Base-by-base conservation (phyloP, 257 asterid genomes). In the Cruciata laevipes region DNA sequence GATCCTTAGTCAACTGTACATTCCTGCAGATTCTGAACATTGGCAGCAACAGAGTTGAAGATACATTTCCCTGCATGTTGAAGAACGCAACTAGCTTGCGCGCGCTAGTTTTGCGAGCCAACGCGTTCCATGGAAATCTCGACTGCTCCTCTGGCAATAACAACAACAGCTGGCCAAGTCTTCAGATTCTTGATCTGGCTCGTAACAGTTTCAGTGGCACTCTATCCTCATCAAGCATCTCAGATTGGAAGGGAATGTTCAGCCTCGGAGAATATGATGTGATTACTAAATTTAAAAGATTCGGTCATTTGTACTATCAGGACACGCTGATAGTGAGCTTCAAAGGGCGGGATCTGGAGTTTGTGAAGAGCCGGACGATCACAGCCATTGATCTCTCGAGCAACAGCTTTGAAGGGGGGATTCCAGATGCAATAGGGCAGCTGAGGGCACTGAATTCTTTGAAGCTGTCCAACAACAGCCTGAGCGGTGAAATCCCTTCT, bases 41-140 rank as follows among this genome's bases (percentile, higher is more conserved):
- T 12, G 51, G 17, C 51, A 11, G 17, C 0, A 42, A 42, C 51
- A 42, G 12, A 42, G 6, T 42, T 42, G 33, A 11, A 16, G 83
- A 51, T 58, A 24, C 71, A 21, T 70, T 80, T 53, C 81, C 82
- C 0, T 76, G 80, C 70, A 57, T 70, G 74, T 73, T 71, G 35
- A 71, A 4, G 38, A 62, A 66, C 42, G 37, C 56, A 30, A 9
- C 87, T 66, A 63, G 70, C 51, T 71, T 89, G 79, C 86, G 76
- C 0, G 87, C 85, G 20, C 86, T 87, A n/a, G 86, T 83, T 60
- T 69, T 87, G 59, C 77, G 80, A 7, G 71, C 53, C 63, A 89
- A 89, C 74, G 75, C 25, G 11, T 85, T 89, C 66, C 72, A 82
- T 53, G 96, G 96, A 44, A 70, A 70, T 12, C 47, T 85, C 3